A percentile compares a stretch with the other conserved stretches of the same genome.
Evolutionary conservation across 768 basidiomycete species (phyloP).

Genomic region (Clavaria fumosa): DNA sequence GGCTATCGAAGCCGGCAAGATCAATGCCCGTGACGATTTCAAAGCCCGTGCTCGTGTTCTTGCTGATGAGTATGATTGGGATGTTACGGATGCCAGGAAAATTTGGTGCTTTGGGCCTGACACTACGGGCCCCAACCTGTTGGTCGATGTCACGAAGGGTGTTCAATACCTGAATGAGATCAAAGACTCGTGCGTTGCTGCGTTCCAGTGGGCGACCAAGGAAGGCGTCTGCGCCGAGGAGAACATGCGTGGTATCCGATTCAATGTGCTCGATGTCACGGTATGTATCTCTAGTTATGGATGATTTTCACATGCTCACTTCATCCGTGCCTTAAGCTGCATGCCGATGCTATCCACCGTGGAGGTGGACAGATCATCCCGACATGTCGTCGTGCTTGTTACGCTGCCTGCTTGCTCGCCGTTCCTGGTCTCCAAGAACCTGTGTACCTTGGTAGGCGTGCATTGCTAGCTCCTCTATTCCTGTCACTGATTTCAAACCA

Average conservation of each 20-base stretch:
- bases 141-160: slow-evolving; percentile 98
- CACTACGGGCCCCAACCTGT: slow-evolving; percentile 88
- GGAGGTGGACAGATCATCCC: slow-evolving; percentile 99
- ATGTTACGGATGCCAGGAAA: slow-evolving; percentile 97
- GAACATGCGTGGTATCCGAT: slow-evolving; percentile 95
- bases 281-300: slow-evolving; percentile 27
- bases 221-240: slow-evolving; percentile 95
- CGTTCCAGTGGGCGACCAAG: slow-evolving; percentile 99
- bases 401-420: slow-evolving; percentile 90
- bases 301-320: background rate
- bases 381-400: slow-evolving; percentile 88
- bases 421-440: slow-evolving; percentile 90
- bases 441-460: slow-evolving; percentile 65
- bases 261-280: slow-evolving; percentile 93
- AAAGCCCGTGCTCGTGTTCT: slow-evolving; percentile 89
- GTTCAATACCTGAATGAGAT: slow-evolving; percentile 99
- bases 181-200: slow-evolving; percentile 98
- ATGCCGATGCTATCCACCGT: slow-evolving; percentile 98
- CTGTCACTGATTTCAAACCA: slow-evolving; percentile 16
- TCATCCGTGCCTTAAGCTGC: slow-evolving; percentile 39
- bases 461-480: background rate
- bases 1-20: slow-evolving; percentile 78
- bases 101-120: slow-evolving; percentile 99
- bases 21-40: slow-evolving; percentile 92
- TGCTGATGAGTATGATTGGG: slow-evolving; percentile 96